phyloP scores from a whole-genome alignment of 371 early-diverging fungal genomes.

The Phascolomyces articulosus region DNA sequence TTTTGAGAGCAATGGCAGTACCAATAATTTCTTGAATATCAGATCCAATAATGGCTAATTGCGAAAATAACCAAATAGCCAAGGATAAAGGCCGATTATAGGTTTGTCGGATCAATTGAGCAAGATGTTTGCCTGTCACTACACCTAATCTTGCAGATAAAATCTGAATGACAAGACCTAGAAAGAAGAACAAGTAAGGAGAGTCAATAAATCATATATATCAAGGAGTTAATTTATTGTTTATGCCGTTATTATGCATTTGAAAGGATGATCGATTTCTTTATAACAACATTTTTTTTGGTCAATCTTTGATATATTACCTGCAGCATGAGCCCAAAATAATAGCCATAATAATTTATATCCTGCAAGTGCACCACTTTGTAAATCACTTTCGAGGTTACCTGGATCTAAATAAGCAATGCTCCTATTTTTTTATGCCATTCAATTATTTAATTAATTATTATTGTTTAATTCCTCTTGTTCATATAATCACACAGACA shows the following conservation, averaged over 20 bases:
- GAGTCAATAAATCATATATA: too few species aligned
- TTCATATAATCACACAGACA: background rate
- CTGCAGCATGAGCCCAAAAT: slow-evolving; percentile 67
- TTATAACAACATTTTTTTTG: too few species aligned
- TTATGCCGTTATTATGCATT: too few species aligned
- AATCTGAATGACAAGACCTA: slow-evolving; percentile 63
- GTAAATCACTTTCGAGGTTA: slow-evolving; percentile 74
- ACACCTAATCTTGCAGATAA: slow-evolving; percentile 69
- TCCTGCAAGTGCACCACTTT: slow-evolving; percentile 68
- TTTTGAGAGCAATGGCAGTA: slow-evolving; percentile 76
- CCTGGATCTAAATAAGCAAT: slow-evolving; percentile 80
- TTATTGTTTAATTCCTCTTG: too few species aligned
- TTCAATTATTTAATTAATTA: background rate
- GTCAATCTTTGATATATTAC: slow-evolving; percentile 22
- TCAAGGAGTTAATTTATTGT: too few species aligned
- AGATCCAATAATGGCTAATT: slow-evolving; percentile 75
- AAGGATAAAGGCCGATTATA: slow-evolving; percentile 51
- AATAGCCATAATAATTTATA: slow-evolving; percentile 70
- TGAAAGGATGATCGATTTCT: too few species aligned
- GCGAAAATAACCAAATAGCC: slow-evolving; percentile 64
- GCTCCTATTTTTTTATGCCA: background rate
- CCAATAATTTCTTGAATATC: slow-evolving; percentile 80
- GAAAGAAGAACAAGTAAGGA: too few species aligned
- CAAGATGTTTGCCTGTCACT: slow-evolving; percentile 69
- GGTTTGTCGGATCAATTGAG: slow-evolving; percentile 55